A percentile compares a stretch with the other conserved stretches of the same genome.
These are phyloP conservation scores for Dissophora globulifera DNA, from an alignment of 192 early-diverging fungal genomes.

Conservation along the genomic window DNA sequence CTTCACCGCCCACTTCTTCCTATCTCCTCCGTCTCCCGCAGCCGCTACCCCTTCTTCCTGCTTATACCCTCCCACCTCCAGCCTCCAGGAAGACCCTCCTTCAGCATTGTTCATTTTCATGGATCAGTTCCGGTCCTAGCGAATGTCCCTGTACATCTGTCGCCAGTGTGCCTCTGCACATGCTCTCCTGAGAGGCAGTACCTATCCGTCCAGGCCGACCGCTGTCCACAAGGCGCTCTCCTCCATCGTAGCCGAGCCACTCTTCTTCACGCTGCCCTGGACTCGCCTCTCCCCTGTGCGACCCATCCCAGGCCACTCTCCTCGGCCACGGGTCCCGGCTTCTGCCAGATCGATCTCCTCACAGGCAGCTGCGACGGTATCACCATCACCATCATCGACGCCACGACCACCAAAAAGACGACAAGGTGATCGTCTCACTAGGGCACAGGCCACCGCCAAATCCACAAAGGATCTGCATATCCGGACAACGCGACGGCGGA, in stretches of 20 bases:
- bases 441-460: too few species aligned
- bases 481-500: background rate
- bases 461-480: background rate
- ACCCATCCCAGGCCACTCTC: background rate
- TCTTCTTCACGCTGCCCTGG: background rate
- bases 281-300: background rate
- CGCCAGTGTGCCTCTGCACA: slow-evolving; percentile 28
- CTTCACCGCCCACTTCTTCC: too few species aligned
- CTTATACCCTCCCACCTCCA: too few species aligned
- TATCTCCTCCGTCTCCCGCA: background rate
- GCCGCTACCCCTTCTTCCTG: too few species aligned
- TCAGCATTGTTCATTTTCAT: too few species aligned
- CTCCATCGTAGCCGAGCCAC: background rate
- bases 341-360: background rate
- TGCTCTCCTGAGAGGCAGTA: slow-evolving; percentile 11
- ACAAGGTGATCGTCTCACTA: background rate
- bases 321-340: background rate
- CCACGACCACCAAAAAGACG: background rate
- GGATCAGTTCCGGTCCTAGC: too few species aligned
- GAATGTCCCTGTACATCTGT: slow-evolving; percentile 50
- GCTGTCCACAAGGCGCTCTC: too few species aligned
- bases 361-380: background rate
- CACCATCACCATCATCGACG: background rate
- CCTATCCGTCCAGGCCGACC: background rate
- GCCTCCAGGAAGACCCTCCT: too few species aligned